phyloP scores from a whole-genome alignment of 768 basidiomycete species.

The Russula emetica region DNA sequence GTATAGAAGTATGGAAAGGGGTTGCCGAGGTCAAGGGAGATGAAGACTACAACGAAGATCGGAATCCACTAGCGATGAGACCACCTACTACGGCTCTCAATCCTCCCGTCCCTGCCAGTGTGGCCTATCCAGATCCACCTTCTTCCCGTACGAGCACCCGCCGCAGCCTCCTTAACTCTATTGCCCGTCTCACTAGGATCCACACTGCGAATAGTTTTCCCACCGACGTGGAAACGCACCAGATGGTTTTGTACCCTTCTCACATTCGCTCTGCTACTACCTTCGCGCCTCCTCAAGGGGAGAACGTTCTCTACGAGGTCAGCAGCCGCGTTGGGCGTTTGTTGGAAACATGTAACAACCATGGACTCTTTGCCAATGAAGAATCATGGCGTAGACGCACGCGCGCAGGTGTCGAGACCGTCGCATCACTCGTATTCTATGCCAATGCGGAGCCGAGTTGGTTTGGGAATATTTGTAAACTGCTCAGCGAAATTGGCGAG shows the following conservation, averaged over 20 bases:
- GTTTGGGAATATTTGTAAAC: slow-evolving; percentile 8
- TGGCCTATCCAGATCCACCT: background rate
- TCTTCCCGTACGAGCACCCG: background rate
- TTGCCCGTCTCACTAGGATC: background rate
- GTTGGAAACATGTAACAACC: slow-evolving; percentile 4
- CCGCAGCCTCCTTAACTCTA: background rate
- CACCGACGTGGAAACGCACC: background rate
- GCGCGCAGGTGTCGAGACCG: slow-evolving; percentile 9
- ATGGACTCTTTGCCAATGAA: background rate
- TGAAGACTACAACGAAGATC: background rate
- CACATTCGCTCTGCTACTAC: background rate
- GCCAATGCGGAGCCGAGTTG: background rate
- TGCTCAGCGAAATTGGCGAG: background rate
- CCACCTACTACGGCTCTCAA: no score
- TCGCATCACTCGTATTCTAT: background rate
- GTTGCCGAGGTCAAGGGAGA: background rate
- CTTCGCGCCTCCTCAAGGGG: no score
- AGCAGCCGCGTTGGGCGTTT: slow-evolving; percentile 7
- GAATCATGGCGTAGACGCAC: slow-evolving; percentile 11
- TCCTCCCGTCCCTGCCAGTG: no score
- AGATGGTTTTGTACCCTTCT: background rate
- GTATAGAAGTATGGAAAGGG: slow-evolving; percentile 1
- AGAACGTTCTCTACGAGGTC: background rate
- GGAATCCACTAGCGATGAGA: background rate
- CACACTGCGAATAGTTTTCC: background rate